Percentiles rank a stretch among this genome's conserved stretches.
Conservation (phyloP, 352 stramenopile genomes). For the Peronosclerospora sorghi region DNA sequence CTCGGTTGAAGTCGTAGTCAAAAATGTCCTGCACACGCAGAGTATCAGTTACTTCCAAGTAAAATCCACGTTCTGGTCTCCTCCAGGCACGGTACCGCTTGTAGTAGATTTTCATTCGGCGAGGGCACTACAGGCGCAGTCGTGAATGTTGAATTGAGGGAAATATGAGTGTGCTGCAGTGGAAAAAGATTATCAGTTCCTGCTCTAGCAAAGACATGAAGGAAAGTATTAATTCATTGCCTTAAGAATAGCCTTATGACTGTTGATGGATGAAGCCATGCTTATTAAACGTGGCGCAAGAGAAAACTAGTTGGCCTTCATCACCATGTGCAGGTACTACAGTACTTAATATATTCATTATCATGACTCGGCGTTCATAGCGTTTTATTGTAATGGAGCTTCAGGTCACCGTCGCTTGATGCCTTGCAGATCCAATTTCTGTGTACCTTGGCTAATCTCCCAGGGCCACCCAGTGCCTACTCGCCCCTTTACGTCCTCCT, state of each 20-base stretch:
- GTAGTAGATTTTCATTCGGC: constrained; percentile 49
- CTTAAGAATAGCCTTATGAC: constrained; percentile 24
- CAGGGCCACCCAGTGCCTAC: constrained; percentile 54
- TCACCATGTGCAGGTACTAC: constrained; percentile 9
- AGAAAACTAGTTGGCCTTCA: not conserved
- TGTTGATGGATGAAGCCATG: constrained; percentile 27
- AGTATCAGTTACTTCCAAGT: not conserved
- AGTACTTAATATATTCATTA: constrained; percentile 11
- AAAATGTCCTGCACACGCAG: constrained; percentile 37
- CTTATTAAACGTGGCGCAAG: not conserved
- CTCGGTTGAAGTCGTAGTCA: constrained; percentile 62
- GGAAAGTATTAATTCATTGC: not conserved
- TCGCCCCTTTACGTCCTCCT: constrained; percentile 45
- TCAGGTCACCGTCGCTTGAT: constrained; percentile 32
- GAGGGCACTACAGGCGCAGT: constrained; percentile 25
- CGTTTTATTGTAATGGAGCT: not conserved
- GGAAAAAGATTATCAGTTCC: not conserved
- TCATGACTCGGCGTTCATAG: not conserved
- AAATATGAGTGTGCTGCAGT: constrained; percentile 38
- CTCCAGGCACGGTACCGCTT: constrained; percentile 23
- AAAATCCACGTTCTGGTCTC: no score
- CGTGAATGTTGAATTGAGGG: constrained; percentile 42
- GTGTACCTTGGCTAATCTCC: constrained; percentile 33
- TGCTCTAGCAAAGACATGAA: not conserved
- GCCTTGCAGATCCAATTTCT: constrained; percentile 46